These are phyloP conservation scores for Fusarium coffeatum DNA, from an alignment of 2,329 filamentous ascomycete genomes.

Conservation along the genomic window DNA sequence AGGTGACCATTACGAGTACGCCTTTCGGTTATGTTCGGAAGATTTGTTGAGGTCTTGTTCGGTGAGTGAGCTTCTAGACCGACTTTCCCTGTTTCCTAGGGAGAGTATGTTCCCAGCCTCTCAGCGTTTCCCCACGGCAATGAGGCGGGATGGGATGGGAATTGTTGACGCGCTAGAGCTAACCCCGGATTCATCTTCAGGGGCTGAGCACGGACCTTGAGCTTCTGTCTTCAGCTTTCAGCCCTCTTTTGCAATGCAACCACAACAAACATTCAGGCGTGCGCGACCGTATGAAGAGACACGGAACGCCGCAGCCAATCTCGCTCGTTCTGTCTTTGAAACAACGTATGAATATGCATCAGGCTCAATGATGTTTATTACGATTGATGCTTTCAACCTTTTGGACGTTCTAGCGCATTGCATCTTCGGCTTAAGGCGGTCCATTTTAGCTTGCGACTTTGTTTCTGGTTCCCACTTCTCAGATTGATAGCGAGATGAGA, in stretches of 20 bases:
- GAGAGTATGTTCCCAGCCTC: not conserved
- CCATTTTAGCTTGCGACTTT: not conserved
- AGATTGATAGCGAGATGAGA: not conserved
- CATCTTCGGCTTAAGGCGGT: constrained; percentile 28
- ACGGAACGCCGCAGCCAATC: not conserved
- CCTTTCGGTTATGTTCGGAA: constrained; percentile 30
- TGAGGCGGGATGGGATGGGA: constrained; percentile 12
- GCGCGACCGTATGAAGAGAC: not conserved
- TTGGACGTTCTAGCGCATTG: not conserved
- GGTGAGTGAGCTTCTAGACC: not conserved
- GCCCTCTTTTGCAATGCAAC: not conserved
- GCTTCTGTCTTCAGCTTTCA: constrained; percentile 1
- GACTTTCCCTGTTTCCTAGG: not conserved
- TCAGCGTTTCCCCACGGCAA: constrained; percentile 19
- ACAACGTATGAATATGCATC: too few species aligned
- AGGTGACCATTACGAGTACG: constrained; percentile 27
- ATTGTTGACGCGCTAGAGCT: constrained; percentile 32
- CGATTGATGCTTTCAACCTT: not conserved
- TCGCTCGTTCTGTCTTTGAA: not conserved
- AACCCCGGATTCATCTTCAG: constrained; percentile 39
- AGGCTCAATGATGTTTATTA: not conserved
- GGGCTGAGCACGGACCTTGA: constrained; percentile 20
- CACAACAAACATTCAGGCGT: not conserved
- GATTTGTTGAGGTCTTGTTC: constrained; percentile 20
- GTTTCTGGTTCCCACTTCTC: not conserved